Evolutionary conservation across 805 yeast genomes (phyloP), one percentile per base, ranked within the genome.

Genomic region (Sugiyamaella floridensis): DNA sequence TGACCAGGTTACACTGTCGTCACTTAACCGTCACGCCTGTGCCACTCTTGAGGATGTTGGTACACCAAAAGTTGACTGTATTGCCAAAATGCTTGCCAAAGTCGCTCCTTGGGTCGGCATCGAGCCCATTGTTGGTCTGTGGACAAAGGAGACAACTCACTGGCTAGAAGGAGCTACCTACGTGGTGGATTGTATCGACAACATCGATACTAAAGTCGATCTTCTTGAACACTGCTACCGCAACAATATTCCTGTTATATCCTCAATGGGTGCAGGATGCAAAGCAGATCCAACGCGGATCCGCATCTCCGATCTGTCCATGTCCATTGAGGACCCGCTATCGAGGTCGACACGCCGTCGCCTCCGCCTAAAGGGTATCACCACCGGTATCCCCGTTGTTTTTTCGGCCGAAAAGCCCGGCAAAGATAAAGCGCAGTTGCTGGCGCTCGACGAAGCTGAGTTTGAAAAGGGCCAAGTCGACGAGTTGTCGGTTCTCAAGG

Each of bases 181-280:
- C 64, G 81, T 93, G 22, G 86, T 93, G 28, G 99, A 93, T 65
- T 93, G 98, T 71, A 93, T 93, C 60, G 99, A 93, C 70, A 93
- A 93, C 66, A 85, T 93, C 55, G 96, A 92, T 61, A 90, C 98
- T n/a, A 93, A 93, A 64, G 95, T 90, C 26, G 99, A 93, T 63
- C 72, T 93, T 49, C 72, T 93, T 58, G 82, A 83, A 32, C 90
- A 76, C 68, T 84, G 95, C 59, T 72, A 82, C 64, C 74, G 76
- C 15, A 70, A 80, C 44, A 67, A 75, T 1, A 65, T 92, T 34
- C 80, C 79, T n/a, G 85, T 89, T 32, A 78, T 93, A 41, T 83
- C 95, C 4, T 86, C 97, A 0, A 95, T 95, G 82, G 99, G 99
- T 26, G 98, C 99, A 0, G 96, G 97, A 4, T 85, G 96, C 60